phyloP scores from a whole-genome alignment of 371 early-diverging fungal genomes.

The Apophysomyces ossiformis region DNA sequence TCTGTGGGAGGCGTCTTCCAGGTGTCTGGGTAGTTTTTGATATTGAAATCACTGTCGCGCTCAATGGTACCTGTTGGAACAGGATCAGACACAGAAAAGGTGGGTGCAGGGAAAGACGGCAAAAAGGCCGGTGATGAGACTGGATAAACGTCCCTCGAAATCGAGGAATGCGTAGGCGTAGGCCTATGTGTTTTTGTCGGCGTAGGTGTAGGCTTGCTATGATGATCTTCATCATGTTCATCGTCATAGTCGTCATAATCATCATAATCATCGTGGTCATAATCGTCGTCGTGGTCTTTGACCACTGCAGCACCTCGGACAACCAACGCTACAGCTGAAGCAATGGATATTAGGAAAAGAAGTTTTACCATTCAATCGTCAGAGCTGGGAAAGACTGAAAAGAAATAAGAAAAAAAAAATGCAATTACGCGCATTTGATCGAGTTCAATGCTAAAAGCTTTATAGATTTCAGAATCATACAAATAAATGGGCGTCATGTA shows the following conservation, averaged over 20 bases:
- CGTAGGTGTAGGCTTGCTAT: neutral
- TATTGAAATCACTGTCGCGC: slow-evolving; percentile 15
- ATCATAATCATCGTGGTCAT: slow-evolving; percentile 5
- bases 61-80: slow-evolving; percentile 26
- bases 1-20: slow-evolving; percentile 30
- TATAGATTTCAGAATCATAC: too few species aligned
- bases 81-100: slow-evolving; percentile 4
- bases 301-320: slow-evolving; percentile 6
- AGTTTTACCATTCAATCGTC: neutral
- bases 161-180: slow-evolving; percentile 6
- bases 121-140: slow-evolving; percentile 20
- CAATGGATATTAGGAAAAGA: slow-evolving; percentile 5
- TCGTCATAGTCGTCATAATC: neutral
- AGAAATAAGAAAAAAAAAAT: too few species aligned
- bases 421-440: too few species aligned
- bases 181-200: slow-evolving; percentile 3
- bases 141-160: slow-evolving; percentile 9
- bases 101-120: slow-evolving; percentile 16
- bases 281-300: slow-evolving; percentile 1
- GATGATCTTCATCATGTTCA: slow-evolving; percentile 9
- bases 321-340: slow-evolving; percentile 24
- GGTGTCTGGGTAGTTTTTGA: slow-evolving; percentile 23
- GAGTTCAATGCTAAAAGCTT: neutral
- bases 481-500: too few species aligned
- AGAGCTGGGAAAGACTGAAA: neutral